phyloP scores from a whole-genome alignment of 306 rosid genomes.

The Arachis stenosperma region DNA sequence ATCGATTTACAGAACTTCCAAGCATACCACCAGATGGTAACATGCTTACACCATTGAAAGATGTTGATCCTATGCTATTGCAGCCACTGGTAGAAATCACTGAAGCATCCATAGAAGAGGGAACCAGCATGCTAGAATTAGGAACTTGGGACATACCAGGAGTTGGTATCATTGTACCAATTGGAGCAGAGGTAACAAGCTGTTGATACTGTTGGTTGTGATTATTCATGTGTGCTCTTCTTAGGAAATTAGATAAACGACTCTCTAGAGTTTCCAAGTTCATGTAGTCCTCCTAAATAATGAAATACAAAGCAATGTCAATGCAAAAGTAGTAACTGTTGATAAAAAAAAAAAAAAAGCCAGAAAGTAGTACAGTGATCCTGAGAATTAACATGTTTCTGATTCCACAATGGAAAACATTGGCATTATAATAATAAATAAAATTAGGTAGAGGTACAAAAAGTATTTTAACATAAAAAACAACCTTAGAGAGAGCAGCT shows the following conservation, averaged over 20 bases:
- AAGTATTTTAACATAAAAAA: constrained; percentile 14
- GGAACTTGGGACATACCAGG: constrained; percentile 84
- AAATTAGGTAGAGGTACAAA: background rate
- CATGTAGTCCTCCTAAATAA: constrained; percentile 81
- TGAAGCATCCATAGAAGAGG: constrained; percentile 70
- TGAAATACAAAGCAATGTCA: constrained; percentile 41
- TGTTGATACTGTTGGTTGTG: constrained; percentile 71
- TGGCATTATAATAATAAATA: background rate
- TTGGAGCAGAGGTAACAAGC: constrained; percentile 65
- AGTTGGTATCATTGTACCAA: constrained; percentile 92
- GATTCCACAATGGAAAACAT: constrained; percentile 31
- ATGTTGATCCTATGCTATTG: constrained; percentile 53
- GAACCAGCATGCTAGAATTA: constrained; percentile 68
- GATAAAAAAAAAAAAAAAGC: background rate
- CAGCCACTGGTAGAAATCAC: constrained; percentile 58
- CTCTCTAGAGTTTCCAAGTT: constrained; percentile 74
- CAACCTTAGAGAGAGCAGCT: constrained; percentile 69
- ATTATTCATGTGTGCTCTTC: constrained; percentile 47
- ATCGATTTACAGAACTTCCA: constrained; percentile 63
- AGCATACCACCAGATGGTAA: constrained; percentile 63
- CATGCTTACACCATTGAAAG: constrained; percentile 69
- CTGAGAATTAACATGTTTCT: background rate
- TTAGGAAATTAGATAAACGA: constrained; percentile 61
- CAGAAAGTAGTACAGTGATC: background rate
- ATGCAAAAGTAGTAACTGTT: background rate